Base-by-base conservation (phyloP, 768 basidiomycete genomes). In the Calocybe indica region DNA sequence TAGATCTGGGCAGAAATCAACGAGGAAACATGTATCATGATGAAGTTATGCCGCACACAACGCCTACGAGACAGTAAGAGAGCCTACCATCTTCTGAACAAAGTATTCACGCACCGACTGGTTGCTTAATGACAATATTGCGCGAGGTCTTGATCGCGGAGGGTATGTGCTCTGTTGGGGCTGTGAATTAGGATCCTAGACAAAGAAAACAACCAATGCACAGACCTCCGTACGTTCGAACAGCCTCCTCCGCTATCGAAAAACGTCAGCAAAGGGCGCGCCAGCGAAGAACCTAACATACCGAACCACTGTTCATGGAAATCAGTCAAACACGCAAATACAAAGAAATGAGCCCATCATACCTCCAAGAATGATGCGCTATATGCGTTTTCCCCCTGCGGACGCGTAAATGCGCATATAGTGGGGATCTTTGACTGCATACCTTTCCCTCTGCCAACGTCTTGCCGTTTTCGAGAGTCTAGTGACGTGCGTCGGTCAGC, bases 391-490 rank as follows among this genome's bases (percentile, higher is more conserved):
- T 99, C 95, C 22, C 86, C 83, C 81, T 89, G 35, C 51, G 47
- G 39, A 45, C 40, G 29, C 50, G 43, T 47, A 15, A 30, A 45
- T 12, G 35, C 14, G 31, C n/a, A 13, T 34, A 13, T 44, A n/a
- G n/a, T 9, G 34, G 14, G 35, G 38, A 8, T 47, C 8, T 43
- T 7, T 30, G 46, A 40, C 41, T 29, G 37, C 44, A 37, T 52
- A 87, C 88, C 78, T 88, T 87, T 33, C 80, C 88, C 55, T 97
- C 93, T 0, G 72, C 69, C 38, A 96, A 69, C 6, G 92, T 77
- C 69, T 98, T 99, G 33, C 96, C 96, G 59, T 99, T 99, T 71
- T 99, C 96, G 50, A 93, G 68, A 5, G 92, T 94, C 90, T 92
- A 63, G 35, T 35, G 34, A 46, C 50, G 31, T 22, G 40, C 34